Percentiles rank a stretch among this genome's conserved stretches.
These are phyloP conservation scores for Hymenochaete sp. DNA, from an alignment of 1,284 basidiomycete species.

Conservation along the genomic window DNA sequence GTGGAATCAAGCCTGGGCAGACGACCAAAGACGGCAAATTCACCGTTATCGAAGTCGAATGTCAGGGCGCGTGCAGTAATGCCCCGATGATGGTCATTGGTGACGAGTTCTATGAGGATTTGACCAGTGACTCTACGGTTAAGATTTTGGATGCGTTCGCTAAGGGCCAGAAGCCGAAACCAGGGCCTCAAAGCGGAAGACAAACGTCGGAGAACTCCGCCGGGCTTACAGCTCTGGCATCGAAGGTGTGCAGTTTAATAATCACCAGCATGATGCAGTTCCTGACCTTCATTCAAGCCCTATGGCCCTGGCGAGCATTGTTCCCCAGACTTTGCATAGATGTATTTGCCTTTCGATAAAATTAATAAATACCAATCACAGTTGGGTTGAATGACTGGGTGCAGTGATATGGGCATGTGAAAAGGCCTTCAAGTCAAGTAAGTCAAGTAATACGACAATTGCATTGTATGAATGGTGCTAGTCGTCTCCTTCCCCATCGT, in stretches of 20 bases:
- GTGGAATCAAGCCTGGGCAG: constrained; percentile 79
- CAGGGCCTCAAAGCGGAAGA: constrained; percentile 86
- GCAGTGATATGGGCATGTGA: too few species aligned
- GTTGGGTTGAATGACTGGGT: too few species aligned
- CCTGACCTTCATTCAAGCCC: constrained; percentile 50
- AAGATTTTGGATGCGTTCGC: constrained; percentile 82
- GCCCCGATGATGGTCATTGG: constrained; percentile 98
- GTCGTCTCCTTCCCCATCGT: constrained; percentile 72
- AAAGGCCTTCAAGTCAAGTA: too few species aligned
- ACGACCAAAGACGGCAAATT: constrained; percentile 95
- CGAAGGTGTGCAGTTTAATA: constrained; percentile 53
- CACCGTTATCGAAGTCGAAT: constrained; percentile 97
- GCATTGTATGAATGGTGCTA: constrained; percentile 26
- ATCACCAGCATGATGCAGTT: not conserved
- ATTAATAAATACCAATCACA: not conserved
- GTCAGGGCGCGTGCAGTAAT: constrained; percentile 96
- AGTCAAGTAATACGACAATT: not conserved
- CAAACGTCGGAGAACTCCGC: constrained; percentile 87
- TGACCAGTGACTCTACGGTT: constrained; percentile 87
- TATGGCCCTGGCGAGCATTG: constrained; percentile 92
- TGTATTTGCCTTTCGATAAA: not conserved
- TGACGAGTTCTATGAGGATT: constrained; percentile 98
- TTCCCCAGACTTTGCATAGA: constrained; percentile 77
- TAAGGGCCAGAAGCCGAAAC: constrained; percentile 81
- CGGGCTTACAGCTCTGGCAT: constrained; percentile 75